Conservation (phyloP, 345 rosid species). For the Euclidium syriacum region DNA sequence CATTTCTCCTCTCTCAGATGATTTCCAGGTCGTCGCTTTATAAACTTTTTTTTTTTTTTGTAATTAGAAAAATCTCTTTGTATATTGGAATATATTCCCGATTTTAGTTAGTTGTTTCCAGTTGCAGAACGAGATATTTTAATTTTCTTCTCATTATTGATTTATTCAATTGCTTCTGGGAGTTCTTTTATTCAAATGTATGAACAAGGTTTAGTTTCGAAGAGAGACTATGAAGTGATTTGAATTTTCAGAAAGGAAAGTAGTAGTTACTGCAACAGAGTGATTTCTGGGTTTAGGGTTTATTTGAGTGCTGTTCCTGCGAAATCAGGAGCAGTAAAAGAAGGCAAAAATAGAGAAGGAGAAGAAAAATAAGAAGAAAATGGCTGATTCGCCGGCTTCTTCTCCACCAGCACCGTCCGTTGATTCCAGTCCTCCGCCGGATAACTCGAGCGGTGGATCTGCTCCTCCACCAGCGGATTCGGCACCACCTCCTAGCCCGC, state of each 20-base stretch:
- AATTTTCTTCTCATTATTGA: background rate
- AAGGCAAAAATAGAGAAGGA: background rate
- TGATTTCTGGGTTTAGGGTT: background rate
- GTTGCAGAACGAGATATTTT: background rate
- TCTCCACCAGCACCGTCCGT: constrained; percentile 26
- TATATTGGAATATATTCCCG: background rate
- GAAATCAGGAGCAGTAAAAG: background rate
- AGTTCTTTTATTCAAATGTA: constrained; percentile 4
- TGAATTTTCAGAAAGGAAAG: background rate
- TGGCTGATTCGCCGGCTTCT: constrained; percentile 40
- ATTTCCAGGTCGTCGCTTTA: constrained; percentile 1
- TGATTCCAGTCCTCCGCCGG: constrained; percentile 12
- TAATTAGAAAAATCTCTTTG: background rate
- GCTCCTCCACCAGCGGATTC: constrained; percentile 24
- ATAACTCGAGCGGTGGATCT: constrained; percentile 1
- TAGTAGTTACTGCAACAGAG: background rate
- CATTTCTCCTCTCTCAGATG: constrained; percentile 23
- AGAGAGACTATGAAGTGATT: background rate
- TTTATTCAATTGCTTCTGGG: background rate
- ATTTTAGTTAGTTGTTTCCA: constrained; percentile 18
- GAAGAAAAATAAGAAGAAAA: background rate
- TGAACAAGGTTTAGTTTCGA: background rate
- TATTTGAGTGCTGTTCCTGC: background rate
- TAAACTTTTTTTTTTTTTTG: background rate
- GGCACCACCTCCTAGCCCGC: constrained; percentile 29